Conservation (phyloP, 768 basidiomycete species). For the Terana coerulea region DNA sequence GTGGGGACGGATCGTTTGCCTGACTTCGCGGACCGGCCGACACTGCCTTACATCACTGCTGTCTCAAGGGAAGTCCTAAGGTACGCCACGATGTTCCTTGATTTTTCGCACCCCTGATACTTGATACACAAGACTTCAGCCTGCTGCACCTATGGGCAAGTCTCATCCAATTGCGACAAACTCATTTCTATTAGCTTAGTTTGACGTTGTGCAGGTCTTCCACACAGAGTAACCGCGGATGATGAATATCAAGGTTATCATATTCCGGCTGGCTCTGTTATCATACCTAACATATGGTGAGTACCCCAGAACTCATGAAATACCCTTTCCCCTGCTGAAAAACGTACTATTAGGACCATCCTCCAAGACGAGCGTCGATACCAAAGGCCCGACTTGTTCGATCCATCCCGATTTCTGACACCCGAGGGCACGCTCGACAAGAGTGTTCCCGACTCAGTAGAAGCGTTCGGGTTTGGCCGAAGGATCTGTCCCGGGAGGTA, state of each 20-base stretch:
- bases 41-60: slow-evolving; percentile 31
- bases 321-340: neutral
- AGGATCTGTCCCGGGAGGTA: slow-evolving; percentile 19
- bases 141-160: too few relatives aligned
- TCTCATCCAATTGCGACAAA: too few relatives aligned
- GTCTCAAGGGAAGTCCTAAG: slow-evolving; percentile 9
- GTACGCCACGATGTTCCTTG: neutral
- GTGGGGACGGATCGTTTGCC: neutral
- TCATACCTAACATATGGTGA: neutral
- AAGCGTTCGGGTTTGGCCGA: slow-evolving; percentile 18
- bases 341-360: slow-evolving; percentile 11
- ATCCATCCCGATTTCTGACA: slow-evolving; percentile 15
- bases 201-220: neutral
- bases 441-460: slow-evolving; percentile 7
- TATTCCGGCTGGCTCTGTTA: neutral
- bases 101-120: too few relatives aligned
- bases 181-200: too few relatives aligned
- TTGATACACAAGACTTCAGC: too few relatives aligned
- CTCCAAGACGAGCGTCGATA: slow-evolving; percentile 16
- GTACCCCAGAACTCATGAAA: neutral
- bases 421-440: neutral
- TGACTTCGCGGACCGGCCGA: neutral
- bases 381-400: slow-evolving; percentile 17
- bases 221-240: neutral
- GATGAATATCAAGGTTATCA: neutral